Evolutionary conservation across 2,329 filamentous ascomycete genomes (phyloP).

Genomic region (Sporothrix globosa): DNA sequence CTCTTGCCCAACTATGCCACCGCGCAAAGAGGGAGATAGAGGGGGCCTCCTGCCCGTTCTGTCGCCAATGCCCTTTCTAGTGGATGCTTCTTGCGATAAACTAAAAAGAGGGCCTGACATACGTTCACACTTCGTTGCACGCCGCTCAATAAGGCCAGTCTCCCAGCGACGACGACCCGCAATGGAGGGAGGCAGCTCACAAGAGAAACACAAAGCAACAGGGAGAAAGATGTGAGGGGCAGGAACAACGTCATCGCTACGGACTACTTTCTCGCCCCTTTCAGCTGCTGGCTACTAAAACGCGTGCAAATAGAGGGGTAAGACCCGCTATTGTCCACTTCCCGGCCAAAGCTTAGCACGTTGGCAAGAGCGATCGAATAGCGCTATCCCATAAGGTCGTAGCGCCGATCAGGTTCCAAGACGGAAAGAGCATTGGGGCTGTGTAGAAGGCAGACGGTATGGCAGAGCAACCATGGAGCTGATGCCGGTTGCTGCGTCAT

Average conservation of each 20-base stretch:
- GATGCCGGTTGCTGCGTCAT: constrained; percentile 14
- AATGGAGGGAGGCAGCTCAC: constrained; percentile 3
- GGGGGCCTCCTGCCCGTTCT: constrained; percentile 7
- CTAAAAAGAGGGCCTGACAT: constrained; percentile 19
- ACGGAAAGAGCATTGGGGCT: constrained; percentile 10
- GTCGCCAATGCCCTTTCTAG: background rate
- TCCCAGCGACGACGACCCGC: background rate
- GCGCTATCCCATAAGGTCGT: constrained; percentile 4
- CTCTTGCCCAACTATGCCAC: constrained; percentile 22
- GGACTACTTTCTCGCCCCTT: constrained; percentile 8
- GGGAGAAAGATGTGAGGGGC: constrained; percentile 2
- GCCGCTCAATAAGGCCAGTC: background rate
- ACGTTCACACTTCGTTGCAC: constrained; percentile 2
- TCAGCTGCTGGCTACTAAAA: constrained; percentile 13
- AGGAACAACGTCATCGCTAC: constrained; percentile 25
- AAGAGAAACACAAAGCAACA: constrained; percentile 2
- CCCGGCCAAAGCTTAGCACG: background rate
- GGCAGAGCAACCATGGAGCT: no score
- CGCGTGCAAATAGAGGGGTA: constrained; percentile 5
- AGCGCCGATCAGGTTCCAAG: constrained; percentile 22
- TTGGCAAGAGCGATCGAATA: constrained; percentile 14
- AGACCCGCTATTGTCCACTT: background rate
- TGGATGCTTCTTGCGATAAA: constrained; percentile 11
- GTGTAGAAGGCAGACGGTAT: background rate
- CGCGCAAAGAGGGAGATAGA: background rate